Conservation (phyloP, 2,329 filamentous ascomycete genomes). For the Aspergillus phoenicis region DNA sequence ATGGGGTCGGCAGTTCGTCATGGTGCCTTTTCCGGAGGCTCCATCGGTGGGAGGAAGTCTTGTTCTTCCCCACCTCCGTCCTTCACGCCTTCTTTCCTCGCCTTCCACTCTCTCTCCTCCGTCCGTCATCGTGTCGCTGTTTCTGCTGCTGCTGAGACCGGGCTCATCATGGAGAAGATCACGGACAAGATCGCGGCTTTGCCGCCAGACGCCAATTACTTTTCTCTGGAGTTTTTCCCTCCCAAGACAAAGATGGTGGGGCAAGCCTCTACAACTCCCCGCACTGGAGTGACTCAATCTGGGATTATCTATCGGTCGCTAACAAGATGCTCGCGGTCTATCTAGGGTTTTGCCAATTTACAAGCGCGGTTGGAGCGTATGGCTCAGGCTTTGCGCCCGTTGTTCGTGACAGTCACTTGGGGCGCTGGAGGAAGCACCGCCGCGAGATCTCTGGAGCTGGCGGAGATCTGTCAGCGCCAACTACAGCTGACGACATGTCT, state of each 20-base stretch:
- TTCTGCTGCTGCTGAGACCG: slow-evolving; percentile 7
- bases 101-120: slow-evolving; percentile 18
- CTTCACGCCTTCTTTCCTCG: slow-evolving; percentile 24
- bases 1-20: slow-evolving; percentile 8
- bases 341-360: slow-evolving; percentile 82
- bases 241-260: slow-evolving; percentile 87
- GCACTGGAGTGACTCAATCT: slow-evolving; percentile 18
- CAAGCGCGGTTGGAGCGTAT: slow-evolving; percentile 92
- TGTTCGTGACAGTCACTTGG: slow-evolving; percentile 98
- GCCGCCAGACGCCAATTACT: slow-evolving; percentile 78
- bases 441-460: slow-evolving; percentile 86
- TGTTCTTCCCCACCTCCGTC: slow-evolving; percentile 25
- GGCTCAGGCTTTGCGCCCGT: slow-evolving; percentile 83
- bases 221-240: slow-evolving; percentile 98
- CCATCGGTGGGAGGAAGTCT: slow-evolving; percentile 1
- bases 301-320: slow-evolving; percentile 22
- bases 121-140: slow-evolving; percentile 1
- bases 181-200: slow-evolving; percentile 93
- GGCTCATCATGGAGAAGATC: slow-evolving; percentile 72
- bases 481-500: slow-evolving; percentile 91
- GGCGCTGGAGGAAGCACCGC: slow-evolving; percentile 92
- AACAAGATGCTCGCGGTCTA: slow-evolving; percentile 16
- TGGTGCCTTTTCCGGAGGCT: slow-evolving; percentile 9
- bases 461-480: slow-evolving; percentile 91
- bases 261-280: slow-evolving; percentile 26